Evolutionary conservation across 306 rosid species (phyloP).

Genomic region (Sechiopsis laciniata): DNA sequence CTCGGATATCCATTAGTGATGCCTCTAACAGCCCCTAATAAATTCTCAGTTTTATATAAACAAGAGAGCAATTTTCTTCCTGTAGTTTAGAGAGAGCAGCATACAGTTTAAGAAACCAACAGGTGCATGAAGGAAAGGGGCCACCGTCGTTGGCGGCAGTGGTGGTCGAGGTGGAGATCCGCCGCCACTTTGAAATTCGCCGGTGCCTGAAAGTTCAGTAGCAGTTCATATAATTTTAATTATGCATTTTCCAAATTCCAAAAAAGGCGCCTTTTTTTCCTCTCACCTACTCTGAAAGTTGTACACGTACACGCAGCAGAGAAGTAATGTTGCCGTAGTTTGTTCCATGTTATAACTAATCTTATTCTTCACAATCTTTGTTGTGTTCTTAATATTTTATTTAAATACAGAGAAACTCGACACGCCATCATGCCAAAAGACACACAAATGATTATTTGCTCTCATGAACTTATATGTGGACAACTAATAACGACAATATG

Average conservation of each 20-base stretch:
- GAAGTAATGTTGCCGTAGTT: constrained; percentile 1
- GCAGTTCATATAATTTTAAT: background rate
- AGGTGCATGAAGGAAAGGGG: constrained; percentile 17
- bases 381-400: constrained; percentile 1
- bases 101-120: constrained; percentile 21
- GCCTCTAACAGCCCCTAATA: too few relatives aligned
- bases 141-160: background rate
- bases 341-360: background rate
- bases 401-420: background rate
- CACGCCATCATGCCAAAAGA: background rate
- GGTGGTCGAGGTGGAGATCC: constrained; percentile 18
- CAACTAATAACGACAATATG: background rate
- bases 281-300: background rate
- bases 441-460: background rate
- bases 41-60: background rate
- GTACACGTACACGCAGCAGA: background rate
- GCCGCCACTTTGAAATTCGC: constrained; percentile 23
- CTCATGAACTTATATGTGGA: background rate
- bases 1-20: too few relatives aligned
- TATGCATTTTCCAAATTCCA: background rate
- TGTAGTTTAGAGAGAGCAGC: background rate
- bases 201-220: constrained; percentile 30
- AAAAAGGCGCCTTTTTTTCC: background rate
- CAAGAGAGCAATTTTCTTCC: background rate
- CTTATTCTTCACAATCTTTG: constrained; percentile 11